phyloP scores from a whole-genome alignment of 2,329 filamentous ascomycete genomes.

The Calonectria hawksworthii region DNA sequence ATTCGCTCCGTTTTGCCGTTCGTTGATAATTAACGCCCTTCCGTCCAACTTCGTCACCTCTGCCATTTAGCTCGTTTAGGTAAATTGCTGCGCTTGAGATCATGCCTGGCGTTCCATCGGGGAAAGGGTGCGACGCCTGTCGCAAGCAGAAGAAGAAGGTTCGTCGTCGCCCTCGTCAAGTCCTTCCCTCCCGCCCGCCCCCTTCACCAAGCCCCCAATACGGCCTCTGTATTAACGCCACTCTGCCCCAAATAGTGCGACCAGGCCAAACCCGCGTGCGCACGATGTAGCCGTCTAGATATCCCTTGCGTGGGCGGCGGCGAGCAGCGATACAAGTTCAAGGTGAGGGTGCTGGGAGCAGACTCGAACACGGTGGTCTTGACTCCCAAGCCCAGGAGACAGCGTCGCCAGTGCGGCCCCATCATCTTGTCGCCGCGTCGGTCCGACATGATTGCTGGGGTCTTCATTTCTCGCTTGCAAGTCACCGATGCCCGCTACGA shows the following conservation, averaged over 20 bases:
- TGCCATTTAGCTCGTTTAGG: conserved; percentile 37
- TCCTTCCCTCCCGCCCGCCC: not conserved
- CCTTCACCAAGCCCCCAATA: too few species aligned
- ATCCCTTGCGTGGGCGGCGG: conserved; percentile 62
- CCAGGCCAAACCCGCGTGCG: conserved; percentile 57
- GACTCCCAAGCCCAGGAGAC: conserved; percentile 1
- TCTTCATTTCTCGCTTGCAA: conserved; percentile 50
- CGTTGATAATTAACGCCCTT: not conserved
- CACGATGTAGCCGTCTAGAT: conserved; percentile 60
- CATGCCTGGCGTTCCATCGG: conserved; percentile 67
- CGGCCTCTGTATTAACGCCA: conserved; percentile 1
- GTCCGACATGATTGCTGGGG: conserved; percentile 40
- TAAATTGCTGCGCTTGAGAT: conserved; percentile 37
- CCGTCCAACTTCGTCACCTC: conserved; percentile 12
- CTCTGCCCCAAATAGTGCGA: conserved; percentile 56
- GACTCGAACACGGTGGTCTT: not conserved
- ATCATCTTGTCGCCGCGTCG: conserved; percentile 48
- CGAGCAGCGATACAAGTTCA: conserved; percentile 64
- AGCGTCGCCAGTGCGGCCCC: not conserved
- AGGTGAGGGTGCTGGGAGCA: conserved; percentile 48
- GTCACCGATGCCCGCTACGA: conserved; percentile 62
- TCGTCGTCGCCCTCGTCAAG: conserved; percentile 15
- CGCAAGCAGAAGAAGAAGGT: conserved; percentile 69
- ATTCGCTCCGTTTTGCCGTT: conserved; percentile 14
- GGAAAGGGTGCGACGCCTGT: conserved; percentile 64